Base-by-base conservation (phyloP, 352 stramenopile genomes). In the Thalassiosira oceanica region DNA sequence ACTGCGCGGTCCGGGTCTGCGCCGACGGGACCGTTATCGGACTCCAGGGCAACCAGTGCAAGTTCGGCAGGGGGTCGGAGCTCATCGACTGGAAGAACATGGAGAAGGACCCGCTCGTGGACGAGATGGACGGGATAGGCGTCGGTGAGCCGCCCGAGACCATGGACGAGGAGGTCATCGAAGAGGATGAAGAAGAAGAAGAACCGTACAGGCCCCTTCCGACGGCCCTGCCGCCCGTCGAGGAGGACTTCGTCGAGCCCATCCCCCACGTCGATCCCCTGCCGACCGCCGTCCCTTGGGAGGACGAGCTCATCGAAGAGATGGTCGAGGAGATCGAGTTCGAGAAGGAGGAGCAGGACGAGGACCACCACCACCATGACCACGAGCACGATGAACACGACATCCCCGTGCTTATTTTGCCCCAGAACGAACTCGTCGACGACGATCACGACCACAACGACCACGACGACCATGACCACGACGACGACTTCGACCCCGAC, bases 31-130 rank as follows among this genome's bases (percentile, higher is more conserved):
- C 37, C 8, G 23, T 70, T 10, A 52, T 55, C 4, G 33, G 45
- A 26, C 41, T 70, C 15, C 33, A 58, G 18, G 60, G 60, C 1
- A 70, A 70, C 53, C 60, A 70, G 23, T 70, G 60, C 24, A 29
- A 42, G 5, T 70, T 70, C 43, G 60, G 60, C 3, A 55, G 37
- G 51, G 50, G 31, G 23, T 24, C 53, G 7, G 60, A 15, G 18
- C 33, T 61, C 3, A 53, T 70, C 24, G 60, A 70, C 43, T 21
- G 16, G 42, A 39, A 49, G 18, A 31, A 50, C 33, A 11, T 18
- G 23, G 23, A 10, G 15, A 18, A 45, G 43, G n/a, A 48, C 48
- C 27, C 23, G 27, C 31, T 45, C 2, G 35, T n/a, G n/a, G n/a
- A n/a, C n/a, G n/a, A n/a, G n/a, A n/a, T n/a, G n/a, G n/a, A n/a